Evolutionary conservation across 1,284 basidiomycete species (phyloP).

Genomic region (Schizophyllum commune): DNA sequence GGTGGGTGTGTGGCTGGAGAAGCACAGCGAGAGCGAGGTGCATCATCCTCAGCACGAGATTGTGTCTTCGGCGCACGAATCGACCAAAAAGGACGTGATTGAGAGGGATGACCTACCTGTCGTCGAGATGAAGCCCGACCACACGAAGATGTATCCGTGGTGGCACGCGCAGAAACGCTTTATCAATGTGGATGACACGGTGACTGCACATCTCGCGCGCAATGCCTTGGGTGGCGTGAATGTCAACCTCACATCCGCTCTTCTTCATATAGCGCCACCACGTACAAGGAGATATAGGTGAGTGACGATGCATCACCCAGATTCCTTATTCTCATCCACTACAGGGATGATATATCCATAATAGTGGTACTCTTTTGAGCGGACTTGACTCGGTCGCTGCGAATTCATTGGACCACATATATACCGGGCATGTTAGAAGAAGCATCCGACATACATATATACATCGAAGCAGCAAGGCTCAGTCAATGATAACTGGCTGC

Average conservation of each 20-base stretch:
- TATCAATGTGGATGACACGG: constrained; percentile 37
- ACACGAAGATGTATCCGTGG: constrained; percentile 25
- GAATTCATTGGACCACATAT: too few relatives aligned
- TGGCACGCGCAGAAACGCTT: constrained; percentile 38
- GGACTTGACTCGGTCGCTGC: too few relatives aligned
- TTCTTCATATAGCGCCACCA: constrained; percentile 13
- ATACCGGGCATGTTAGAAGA: too few relatives aligned
- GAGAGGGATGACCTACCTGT: constrained; percentile 16
- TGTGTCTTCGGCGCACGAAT: neutral
- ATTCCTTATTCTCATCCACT: too few relatives aligned
- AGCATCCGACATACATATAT: too few relatives aligned
- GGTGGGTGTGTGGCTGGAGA: constrained; percentile 38
- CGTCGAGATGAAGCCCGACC: constrained; percentile 16
- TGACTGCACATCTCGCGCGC: constrained; percentile 45
- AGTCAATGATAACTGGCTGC: too few relatives aligned
- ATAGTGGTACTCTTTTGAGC: too few relatives aligned
- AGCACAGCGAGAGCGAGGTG: constrained; percentile 9
- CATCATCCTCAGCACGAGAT: constrained; percentile 1
- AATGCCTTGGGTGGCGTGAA: constrained; percentile 58
- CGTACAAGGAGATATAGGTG: neutral
- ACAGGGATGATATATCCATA: too few relatives aligned
- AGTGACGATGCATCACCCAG: too few relatives aligned
- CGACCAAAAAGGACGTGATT: constrained; percentile 5
- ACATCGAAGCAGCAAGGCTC: too few relatives aligned
- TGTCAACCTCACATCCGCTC: constrained; percentile 35